Evolutionary conservation across 2,329 filamentous ascomycete species (phyloP), one percentile per base, ranked within the genome.

Genomic region (Paecilomyces variotii): DNA sequence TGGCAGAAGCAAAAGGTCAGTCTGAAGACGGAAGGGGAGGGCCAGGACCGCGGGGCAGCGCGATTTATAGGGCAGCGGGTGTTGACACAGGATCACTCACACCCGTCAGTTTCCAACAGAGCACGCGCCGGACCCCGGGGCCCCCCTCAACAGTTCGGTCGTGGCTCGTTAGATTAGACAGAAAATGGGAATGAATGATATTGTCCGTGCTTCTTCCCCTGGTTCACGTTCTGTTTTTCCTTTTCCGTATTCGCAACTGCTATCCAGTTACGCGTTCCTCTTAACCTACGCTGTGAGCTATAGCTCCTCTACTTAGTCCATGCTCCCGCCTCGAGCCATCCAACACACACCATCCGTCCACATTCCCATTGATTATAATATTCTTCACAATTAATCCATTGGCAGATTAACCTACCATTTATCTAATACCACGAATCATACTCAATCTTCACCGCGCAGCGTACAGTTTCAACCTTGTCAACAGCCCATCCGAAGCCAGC

Each of bases 31-130:
- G 62, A 61, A 61, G 53, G 60, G 66, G 68, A 65, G 72, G 66
- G 68, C 73, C 39, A 62, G 64, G 64, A 52, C 65, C 68, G 73
- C 71, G 73, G 73, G 73, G 73, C 73, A 71, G 67, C 67, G 68
- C 63, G 68, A 68, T 75, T 75, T 75, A 75, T 74, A 74, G 72
- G 68, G 72, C 68, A 64, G 67, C 70, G 62, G 69, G 66, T 70
- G 71, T 74, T 74, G 72, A 72, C 71, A 68, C 72, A 69, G 65
- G 74, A 76, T 76, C 74, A 76, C 68, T 10, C 30, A 10, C 30
- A 32, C 30, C 50, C 11, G 24, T 12, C 50, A 52, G 24, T 26
- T 28, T 24, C 19, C n/a, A 52, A 26, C 24, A 26, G 10, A 11
- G 50, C 24, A 52, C 50, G 25, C 50, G 50, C 50, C 50, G 24